Conservation (phyloP, 1,284 basidiomycete species). For the Erythrobasidium hasegawianum region DNA sequence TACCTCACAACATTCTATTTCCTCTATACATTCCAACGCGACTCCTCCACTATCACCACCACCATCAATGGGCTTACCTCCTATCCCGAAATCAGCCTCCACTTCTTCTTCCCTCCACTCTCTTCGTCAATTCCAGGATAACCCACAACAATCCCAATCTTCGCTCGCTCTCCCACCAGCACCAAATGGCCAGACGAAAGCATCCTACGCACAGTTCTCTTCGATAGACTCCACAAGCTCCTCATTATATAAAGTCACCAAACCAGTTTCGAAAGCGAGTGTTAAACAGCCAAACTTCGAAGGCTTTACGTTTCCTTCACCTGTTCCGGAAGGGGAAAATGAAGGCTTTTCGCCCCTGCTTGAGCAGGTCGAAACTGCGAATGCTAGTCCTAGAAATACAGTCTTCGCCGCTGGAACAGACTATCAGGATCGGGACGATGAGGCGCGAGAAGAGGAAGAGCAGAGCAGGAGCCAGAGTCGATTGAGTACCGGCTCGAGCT, state of each 20-base stretch:
- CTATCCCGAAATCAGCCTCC: slow-evolving; percentile 23
- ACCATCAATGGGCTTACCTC: slow-evolving; percentile 14
- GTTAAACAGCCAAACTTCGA: no score
- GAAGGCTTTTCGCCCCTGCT: no score
- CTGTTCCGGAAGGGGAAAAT: no score
- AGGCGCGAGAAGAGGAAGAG: no score
- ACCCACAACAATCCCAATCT: background rate
- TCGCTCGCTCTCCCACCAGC: background rate
- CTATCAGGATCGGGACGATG: no score
- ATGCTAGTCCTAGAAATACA: no score
- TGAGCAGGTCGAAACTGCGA: no score
- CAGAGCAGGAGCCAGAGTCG: background rate
- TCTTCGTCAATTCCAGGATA: background rate
- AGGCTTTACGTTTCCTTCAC: no score
- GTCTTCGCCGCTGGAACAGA: no score
- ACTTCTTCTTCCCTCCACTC: slow-evolving; percentile 4
- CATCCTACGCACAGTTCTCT: background rate
- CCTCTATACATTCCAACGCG: background rate
- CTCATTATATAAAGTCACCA: no score
- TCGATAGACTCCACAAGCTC: background rate
- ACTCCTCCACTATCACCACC: slow-evolving; percentile 31
- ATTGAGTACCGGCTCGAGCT: background rate
- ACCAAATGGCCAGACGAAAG: background rate
- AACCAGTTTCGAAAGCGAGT: no score
- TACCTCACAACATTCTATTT: background rate